A percentile compares a stretch with the other conserved stretches of the same genome.
phyloP scores from a whole-genome alignment of 225 moss, liverwort and hornwort species.

The Straminergon stramineum region DNA sequence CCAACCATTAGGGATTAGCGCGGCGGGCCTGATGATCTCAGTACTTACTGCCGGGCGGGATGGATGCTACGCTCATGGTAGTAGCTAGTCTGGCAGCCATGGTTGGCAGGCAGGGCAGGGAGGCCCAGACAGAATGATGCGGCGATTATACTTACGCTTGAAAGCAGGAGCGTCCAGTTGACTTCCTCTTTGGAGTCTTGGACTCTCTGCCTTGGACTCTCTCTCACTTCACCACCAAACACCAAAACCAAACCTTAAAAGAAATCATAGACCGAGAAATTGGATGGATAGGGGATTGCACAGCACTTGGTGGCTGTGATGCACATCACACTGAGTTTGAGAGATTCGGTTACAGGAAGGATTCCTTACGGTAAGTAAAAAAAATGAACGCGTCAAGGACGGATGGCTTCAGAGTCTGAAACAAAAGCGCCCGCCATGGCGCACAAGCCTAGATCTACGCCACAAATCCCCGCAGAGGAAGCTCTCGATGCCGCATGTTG shows the following conservation, averaged over 20 bases:
- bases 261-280: neutral
- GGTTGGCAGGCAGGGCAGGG: neutral
- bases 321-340: neutral
- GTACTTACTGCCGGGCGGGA: neutral
- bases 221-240: neutral
- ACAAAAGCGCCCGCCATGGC: neutral
- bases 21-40: constrained; percentile 7
- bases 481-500: neutral
- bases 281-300: neutral
- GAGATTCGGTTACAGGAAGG: neutral
- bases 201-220: neutral
- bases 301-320: neutral
- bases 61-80: neutral
- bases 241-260: neutral
- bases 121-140: constrained; percentile 9
- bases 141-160: constrained; percentile 13
- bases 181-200: neutral
- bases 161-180: constrained; percentile 22
- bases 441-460: constrained; percentile 17
- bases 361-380: neutral
- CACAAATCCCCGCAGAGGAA: neutral
- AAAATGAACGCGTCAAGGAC: neutral
- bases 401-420: neutral
- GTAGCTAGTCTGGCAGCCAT: constrained; percentile 15
- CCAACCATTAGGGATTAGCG: constrained; percentile 11